A percentile compares a stretch with the other conserved stretches of the same genome.
Evolutionary conservation across 306 rosid species (phyloP).

Genomic region (barrel medic (Medicago truncatula)): MtrunA17r5.0-ANR NC_053049.1:8853501-8854000

Average conservation of each 20-base stretch:
- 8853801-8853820: constrained; percentile 67
- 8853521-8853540: neutral
- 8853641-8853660: neutral
- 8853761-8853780: constrained; percentile 76
- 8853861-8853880: constrained; percentile 70
- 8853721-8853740: constrained; percentile 66
- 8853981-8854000: constrained; percentile 68
- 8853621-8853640: constrained; percentile 64
- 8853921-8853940: constrained; percentile 49
- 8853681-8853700: constrained; percentile 64
- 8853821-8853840: constrained; percentile 84
- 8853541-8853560: constrained; percentile 24
- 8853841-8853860: constrained; percentile 87
- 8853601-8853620: constrained; percentile 50
- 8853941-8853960: constrained; percentile 27
- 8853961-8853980: constrained; percentile 49
- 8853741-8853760: constrained; percentile 87
- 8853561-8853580: constrained; percentile 45
- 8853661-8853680: neutral
- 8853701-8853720: constrained; percentile 90
- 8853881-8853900: constrained; percentile 67
- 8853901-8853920: constrained; percentile 51
- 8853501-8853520: too few species aligned
- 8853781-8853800: constrained; percentile 78
- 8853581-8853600: constrained; percentile 62